These are phyloP conservation scores for Populus simonii DNA, from an alignment of 345 rosid species.

Conservation along the genomic window DNA sequence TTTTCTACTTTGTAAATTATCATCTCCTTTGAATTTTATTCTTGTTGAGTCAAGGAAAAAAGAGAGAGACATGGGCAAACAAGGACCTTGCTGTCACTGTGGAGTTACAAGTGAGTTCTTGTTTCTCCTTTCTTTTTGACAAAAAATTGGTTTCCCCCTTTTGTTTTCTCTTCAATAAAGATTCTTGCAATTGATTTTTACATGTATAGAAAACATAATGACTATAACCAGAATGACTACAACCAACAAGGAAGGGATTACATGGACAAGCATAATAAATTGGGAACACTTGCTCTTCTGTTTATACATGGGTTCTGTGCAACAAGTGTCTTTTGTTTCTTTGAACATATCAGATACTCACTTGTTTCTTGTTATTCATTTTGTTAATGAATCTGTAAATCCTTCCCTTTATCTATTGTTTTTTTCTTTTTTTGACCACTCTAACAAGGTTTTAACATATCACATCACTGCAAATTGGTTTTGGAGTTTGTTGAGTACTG, in stretches of 20 bases:
- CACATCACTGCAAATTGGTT: conserved; percentile 14
- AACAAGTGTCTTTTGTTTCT: conserved; percentile 7
- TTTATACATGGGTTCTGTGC: conserved; percentile 25
- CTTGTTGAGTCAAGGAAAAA: conserved; percentile 20
- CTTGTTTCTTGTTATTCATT: conserved; percentile 5
- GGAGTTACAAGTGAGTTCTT: conserved; percentile 98
- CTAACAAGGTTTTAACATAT: conserved; percentile 20
- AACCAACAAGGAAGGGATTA: conserved; percentile 17
- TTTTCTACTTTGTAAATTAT: conserved; percentile 3
- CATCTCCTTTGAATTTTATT: conserved; percentile 22
- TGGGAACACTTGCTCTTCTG: conserved; percentile 21
- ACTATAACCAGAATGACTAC: conserved; percentile 21
- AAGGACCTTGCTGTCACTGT: conserved; percentile 97
- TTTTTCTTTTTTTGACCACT: conserved; percentile 24
- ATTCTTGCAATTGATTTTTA: conserved; percentile 12
- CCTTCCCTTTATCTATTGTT: neutral
- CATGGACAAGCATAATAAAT: conserved; percentile 20
- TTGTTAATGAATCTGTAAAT: conserved; percentile 18
- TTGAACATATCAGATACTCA: conserved; percentile 14
- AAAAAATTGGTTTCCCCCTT: conserved; percentile 11
- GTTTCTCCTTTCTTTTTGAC: conserved; percentile 40
- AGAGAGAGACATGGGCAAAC: conserved; percentile 76
- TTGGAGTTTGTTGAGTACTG: conserved; percentile 19
- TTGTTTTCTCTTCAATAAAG: neutral
- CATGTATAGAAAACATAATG: conserved; percentile 8